Evolutionary conservation across 2,329 filamentous ascomycete genomes (phyloP).

Genomic region (Fusarium sarcochroum): DNA sequence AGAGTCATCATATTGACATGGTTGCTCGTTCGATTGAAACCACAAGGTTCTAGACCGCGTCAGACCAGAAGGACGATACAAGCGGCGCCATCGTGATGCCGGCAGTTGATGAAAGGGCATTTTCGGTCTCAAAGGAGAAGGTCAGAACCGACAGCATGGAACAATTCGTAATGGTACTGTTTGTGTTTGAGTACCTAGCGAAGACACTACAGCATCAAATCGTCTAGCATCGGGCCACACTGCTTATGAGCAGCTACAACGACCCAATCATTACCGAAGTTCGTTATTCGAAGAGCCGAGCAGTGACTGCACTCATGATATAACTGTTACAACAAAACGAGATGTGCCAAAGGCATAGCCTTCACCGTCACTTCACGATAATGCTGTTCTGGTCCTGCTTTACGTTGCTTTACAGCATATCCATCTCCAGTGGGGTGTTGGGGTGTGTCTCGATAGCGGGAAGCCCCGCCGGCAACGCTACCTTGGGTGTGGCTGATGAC

Average conservation of each 20-base stretch:
- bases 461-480: slow-evolving; percentile 35
- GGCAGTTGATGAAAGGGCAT: slow-evolving; percentile 29
- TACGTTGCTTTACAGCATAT: slow-evolving; percentile 4
- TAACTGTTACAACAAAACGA: background rate
- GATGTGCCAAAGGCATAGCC: slow-evolving; percentile 32
- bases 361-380: slow-evolving; percentile 40
- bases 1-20: slow-evolving; percentile 18
- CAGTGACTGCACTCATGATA: background rate
- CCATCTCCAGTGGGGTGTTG: slow-evolving; percentile 29
- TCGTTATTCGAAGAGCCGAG: background rate
- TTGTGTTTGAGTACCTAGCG: background rate
- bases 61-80: slow-evolving; percentile 18
- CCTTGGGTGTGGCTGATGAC: slow-evolving; percentile 47
- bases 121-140: slow-evolving; percentile 1
- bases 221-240: background rate
- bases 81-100: slow-evolving; percentile 34
- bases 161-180: background rate
- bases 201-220: slow-evolving; percentile 5
- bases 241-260: background rate
- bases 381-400: slow-evolving; percentile 13
- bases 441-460: slow-evolving; percentile 42
- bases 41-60: slow-evolving; percentile 29
- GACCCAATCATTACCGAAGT: background rate
- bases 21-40: slow-evolving; percentile 18
- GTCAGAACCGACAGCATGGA: background rate